A percentile compares a stretch with the other conserved stretches of the same genome.
Evolutionary conservation across 2,329 filamentous ascomycete species (phyloP).

Genomic region (Ophiognomonia clavigignenti-juglandacearum): DNA sequence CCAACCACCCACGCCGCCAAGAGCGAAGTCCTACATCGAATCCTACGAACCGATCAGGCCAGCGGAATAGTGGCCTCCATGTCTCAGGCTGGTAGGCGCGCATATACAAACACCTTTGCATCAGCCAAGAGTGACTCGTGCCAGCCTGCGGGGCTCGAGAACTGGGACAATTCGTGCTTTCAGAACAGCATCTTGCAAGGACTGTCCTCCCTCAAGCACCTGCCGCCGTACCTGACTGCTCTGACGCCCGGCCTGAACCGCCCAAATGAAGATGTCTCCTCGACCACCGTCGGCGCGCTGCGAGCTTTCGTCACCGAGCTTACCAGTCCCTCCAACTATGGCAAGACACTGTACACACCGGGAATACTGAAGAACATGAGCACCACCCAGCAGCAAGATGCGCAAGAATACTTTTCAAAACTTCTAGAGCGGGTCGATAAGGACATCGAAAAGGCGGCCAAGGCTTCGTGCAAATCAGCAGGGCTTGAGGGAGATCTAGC

Average conservation of each 20-base stretch:
- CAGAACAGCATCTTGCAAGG: constrained; percentile 94
- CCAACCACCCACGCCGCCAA: constrained; percentile 51
- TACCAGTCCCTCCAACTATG: constrained; percentile 65
- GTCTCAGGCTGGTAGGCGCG: constrained; percentile 52
- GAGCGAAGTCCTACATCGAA: constrained; percentile 57
- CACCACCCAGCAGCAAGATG: constrained; percentile 94
- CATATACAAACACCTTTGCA: constrained; percentile 48
- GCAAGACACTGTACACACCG: constrained; percentile 76
- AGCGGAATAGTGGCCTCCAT: constrained; percentile 52
- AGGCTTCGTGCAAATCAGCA: constrained; percentile 24
- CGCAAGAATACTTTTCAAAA: constrained; percentile 94
- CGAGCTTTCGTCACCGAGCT: constrained; percentile 65
- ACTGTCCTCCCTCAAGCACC: constrained; percentile 67
- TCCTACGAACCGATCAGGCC: constrained; percentile 54
- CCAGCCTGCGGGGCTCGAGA: constrained; percentile 68
- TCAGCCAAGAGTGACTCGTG: constrained; percentile 36
- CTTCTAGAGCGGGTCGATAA: constrained; percentile 80
- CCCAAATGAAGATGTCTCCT: constrained; percentile 13
- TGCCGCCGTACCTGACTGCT: constrained; percentile 61
- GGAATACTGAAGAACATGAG: constrained; percentile 83
- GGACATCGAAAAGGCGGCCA: constrained; percentile 55
- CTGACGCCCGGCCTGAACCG: constrained; percentile 25
- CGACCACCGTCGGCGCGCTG: constrained; percentile 45
- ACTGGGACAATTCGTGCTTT: constrained; percentile 94
- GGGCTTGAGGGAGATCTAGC: constrained; percentile 35